Evolutionary conservation across 257 asterid species (phyloP), one percentile per base, ranked within the genome.

Genomic region (Nyctanthes arbortristis): DNA sequence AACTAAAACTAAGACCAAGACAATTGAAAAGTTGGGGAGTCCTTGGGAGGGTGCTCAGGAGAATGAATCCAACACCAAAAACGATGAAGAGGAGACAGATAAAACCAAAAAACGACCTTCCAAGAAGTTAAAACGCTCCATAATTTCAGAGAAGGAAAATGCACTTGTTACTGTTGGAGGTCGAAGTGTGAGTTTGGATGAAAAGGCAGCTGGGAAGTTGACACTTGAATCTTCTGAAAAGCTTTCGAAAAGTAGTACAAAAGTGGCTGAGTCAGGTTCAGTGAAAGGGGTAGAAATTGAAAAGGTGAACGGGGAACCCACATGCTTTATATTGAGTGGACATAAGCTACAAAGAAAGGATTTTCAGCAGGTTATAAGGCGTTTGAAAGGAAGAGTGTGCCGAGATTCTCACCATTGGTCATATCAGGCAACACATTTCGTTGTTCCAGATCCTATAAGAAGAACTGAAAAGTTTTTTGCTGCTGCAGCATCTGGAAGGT

Each of bases 401-500:
- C 82, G 93, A 75, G 99, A 91, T 70, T 82, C 96, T 78, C 99
- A 94, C 79, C 84, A 81, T 34, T 94, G 99, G 99, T 88, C 95
- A 2, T 93, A 91, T 84, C 95, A 93, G 70, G 99, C 97, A 71
- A 94, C 99, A 32, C 96, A 94, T 74, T 85, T 88, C 72, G 78
- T 94, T 77, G 89, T 86, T 69, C 97, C 99, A 0, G 97, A 88
- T 72, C 99, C 97, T 12, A 45, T 91, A 13, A 79, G 84, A 65
- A 79, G 99, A 85, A 94, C 99, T 0, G 99, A 94, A 73, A 94
- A 94, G 74, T 81, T 94, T 56, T 94, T 94, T 30, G 99, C 97
- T 32, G 97, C 97, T 70, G 97, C 93, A 25, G 96, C 99, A 39
- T 89, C 99, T 37, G 99, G 99, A 85, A 87, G 97, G 99, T 91